Percentiles rank a stretch among this genome's conserved stretches.
Conservation (phyloP, 2,329 filamentous ascomycete species). For the Sordariomycetes sp. region DNA sequence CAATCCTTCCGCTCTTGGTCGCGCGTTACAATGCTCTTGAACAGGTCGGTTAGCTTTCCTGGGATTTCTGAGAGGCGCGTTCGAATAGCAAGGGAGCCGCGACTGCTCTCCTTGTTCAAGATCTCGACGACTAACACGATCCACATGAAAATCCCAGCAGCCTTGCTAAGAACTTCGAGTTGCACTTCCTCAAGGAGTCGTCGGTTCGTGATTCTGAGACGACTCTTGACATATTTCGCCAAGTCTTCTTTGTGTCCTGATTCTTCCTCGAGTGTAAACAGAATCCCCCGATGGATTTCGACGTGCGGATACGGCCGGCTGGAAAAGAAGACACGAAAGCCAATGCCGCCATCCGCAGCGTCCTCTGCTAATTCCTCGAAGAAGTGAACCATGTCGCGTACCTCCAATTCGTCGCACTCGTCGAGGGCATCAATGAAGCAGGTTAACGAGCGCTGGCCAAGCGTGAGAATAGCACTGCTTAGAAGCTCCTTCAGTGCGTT, state of each 20-base stretch:
- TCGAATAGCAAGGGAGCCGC: slow-evolving; percentile 13
- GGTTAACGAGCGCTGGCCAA: slow-evolving; percentile 5
- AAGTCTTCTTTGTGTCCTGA: neutral
- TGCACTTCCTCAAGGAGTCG: neutral
- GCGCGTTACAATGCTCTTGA: slow-evolving; percentile 37
- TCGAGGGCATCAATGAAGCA: slow-evolving; percentile 31
- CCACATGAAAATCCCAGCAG: slow-evolving; percentile 30
- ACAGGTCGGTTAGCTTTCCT: slow-evolving; percentile 32
- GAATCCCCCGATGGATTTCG: neutral
- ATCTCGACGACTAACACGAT: slow-evolving; percentile 25
- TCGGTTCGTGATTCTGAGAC: neutral
- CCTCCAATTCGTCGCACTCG: slow-evolving; percentile 33
- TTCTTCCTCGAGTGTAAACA: neutral
- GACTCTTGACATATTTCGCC: neutral
- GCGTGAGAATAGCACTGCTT: slow-evolving; percentile 4
- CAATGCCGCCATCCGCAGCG: slow-evolving; percentile 7
- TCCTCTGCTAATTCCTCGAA: slow-evolving; percentile 27
- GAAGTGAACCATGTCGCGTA: slow-evolving; percentile 30
- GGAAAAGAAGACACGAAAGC: slow-evolving; percentile 29
- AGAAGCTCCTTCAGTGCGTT: neutral
- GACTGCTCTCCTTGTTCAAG: slow-evolving; percentile 20
- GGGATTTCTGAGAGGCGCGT: slow-evolving; percentile 24
- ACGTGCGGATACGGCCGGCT: slow-evolving; percentile 13
- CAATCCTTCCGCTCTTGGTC: slow-evolving; percentile 21
- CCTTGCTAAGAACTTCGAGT: slow-evolving; percentile 13